Conservation (phyloP, 2,329 filamentous ascomycete genomes). For the Mycosphaerelloides madeirae region DNA sequence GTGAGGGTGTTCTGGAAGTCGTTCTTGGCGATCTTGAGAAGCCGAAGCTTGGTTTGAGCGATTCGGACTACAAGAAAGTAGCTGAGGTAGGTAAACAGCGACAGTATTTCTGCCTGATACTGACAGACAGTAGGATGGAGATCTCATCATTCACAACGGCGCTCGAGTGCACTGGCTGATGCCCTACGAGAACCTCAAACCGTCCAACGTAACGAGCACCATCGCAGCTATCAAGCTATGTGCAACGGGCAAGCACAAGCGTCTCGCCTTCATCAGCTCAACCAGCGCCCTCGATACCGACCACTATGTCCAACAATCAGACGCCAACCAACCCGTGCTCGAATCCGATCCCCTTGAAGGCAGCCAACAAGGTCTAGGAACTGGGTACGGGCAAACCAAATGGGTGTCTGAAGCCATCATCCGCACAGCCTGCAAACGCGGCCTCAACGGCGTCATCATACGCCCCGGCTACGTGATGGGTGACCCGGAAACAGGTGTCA, state of each 20-base stretch:
- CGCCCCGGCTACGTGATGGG: conserved; percentile 83
- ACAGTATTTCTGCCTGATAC: too few relatives aligned
- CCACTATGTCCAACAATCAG: conserved; percentile 71
- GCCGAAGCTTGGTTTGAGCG: conserved; percentile 67
- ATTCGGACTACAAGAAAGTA: conserved; percentile 61
- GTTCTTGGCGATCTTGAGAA: conserved; percentile 71
- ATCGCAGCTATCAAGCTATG: conserved; percentile 73
- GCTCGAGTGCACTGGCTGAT: conserved; percentile 75
- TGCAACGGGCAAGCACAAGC: conserved; percentile 70
- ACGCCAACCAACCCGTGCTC: conserved; percentile 61
- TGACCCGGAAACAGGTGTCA: conserved; percentile 63
- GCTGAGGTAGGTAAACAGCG: conserved; percentile 35
- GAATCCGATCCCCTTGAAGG: conserved; percentile 77
- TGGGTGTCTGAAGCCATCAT: conserved; percentile 73
- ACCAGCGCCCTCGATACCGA: conserved; percentile 78
- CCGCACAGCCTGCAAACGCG: conserved; percentile 71
- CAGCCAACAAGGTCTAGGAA: conserved; percentile 70
- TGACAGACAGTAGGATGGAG: conserved; percentile 46
- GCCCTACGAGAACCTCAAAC: conserved; percentile 66
- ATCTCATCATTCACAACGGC: conserved; percentile 73
- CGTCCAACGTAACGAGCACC: conserved; percentile 75
- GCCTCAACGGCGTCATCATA: conserved; percentile 69
- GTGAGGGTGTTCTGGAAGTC: conserved; percentile 53
- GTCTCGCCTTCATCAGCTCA: conserved; percentile 75
- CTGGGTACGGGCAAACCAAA: conserved; percentile 88